Base-by-base conservation (phyloP, 2,329 filamentous ascomycete species). In the Claviceps fusiformis region DNA sequence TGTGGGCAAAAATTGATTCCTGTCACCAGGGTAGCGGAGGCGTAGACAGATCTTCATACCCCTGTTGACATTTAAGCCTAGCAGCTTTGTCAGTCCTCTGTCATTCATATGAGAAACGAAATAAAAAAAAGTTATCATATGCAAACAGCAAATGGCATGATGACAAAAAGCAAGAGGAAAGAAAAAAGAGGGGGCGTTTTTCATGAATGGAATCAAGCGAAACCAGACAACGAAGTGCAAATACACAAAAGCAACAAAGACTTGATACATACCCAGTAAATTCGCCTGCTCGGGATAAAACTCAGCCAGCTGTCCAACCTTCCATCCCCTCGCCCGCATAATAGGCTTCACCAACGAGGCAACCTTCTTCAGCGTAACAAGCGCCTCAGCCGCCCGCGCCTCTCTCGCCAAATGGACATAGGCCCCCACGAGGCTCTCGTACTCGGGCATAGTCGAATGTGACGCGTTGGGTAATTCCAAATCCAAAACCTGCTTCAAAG, bases 261-360 rank as follows among this genome's bases (percentile, higher is more conserved):
- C 3, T 29, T 13, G 15, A 52, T 53, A 62, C 69, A 47, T 69
- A 77, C 88, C 91, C 45, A 95, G 72, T 1, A 95, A 74, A 60
- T 86, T 87, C 37, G 74, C 70, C 62, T 93, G 78, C 13, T 81
- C 75, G 1, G 92, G 92, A 57, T 88, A 87, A 70, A 97, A 95
- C 67, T 97, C 92, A 51, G 84, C 82, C 17, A 97, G 77, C 50
- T 87, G 81, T 33, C 79, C 77, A 39, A 97, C 88, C 59, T 76
- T 85, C 88, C 90, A 97, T 55, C 78, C 78, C 47, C 88, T 82
- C 50, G 89, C 89, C 60, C 89, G 80, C 91, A 97, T 97, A 59
- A 97, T 88, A 19, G 92, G 92, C 68, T 95, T 96, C 58, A 96
- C 91, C 56, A 95, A 71, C 31, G 90, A 95, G 3, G 89, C 89